phyloP scores from a whole-genome alignment of 2,329 filamentous ascomycete genomes.

The Botrytis squamosa region DNA sequence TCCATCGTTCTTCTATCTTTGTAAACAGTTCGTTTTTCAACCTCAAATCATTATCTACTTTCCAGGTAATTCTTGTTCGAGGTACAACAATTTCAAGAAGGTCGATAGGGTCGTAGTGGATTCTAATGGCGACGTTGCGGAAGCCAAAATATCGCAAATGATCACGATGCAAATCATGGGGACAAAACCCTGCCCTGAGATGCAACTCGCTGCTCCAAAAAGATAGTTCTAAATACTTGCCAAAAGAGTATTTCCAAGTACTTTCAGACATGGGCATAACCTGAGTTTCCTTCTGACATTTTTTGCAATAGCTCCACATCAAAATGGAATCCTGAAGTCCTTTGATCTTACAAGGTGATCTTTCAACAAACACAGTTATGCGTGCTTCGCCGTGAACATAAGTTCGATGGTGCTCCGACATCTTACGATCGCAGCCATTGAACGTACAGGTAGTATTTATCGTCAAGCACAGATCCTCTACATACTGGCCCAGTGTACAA shows the following conservation, averaged over 20 bases:
- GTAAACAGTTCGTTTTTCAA: constrained; percentile 90
- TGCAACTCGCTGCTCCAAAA: constrained; percentile 90
- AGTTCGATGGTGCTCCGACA: constrained; percentile 91
- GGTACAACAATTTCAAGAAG: constrained; percentile 94
- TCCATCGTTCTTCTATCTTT: constrained; percentile 77
- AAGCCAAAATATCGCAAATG: constrained; percentile 92
- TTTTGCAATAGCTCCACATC: constrained; percentile 97
- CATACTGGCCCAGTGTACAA: constrained; percentile 90
- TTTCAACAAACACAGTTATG: constrained; percentile 86
- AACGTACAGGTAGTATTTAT: constrained; percentile 76
- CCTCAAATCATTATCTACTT: constrained; percentile 88
- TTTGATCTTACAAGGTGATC: constrained; percentile 63
- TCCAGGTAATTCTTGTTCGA: constrained; percentile 89
- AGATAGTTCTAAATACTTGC: constrained; percentile 94
- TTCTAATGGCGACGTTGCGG: constrained; percentile 77
- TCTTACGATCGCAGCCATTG: constrained; percentile 81
- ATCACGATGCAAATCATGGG: constrained; percentile 88
- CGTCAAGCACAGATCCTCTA: constrained; percentile 81
- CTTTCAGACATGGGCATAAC: constrained; percentile 88
- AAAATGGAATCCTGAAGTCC: constrained; percentile 73
- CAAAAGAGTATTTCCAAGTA: constrained; percentile 98
- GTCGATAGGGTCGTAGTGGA: constrained; percentile 91
- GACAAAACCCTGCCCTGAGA: constrained; percentile 71
- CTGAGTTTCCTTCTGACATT: constrained; percentile 86
- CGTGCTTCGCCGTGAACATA: constrained; percentile 97